Evolutionary conservation across 345 rosid genomes (phyloP).

Genomic region (Eucalyptus curtisii): DNA sequence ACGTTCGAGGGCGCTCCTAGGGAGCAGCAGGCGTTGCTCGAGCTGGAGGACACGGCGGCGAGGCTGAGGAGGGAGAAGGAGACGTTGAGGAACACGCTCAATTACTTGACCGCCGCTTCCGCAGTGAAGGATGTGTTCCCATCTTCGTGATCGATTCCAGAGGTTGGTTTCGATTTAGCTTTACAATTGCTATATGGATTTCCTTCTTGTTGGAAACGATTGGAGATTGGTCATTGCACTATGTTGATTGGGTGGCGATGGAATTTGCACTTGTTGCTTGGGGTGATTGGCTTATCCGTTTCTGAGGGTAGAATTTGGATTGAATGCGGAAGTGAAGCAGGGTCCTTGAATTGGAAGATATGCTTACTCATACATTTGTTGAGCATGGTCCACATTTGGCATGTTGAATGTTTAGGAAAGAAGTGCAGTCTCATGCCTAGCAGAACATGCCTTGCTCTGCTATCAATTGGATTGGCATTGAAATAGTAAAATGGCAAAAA

Average conservation of each 20-base stretch:
- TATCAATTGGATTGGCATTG: not conserved
- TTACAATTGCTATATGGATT: not conserved
- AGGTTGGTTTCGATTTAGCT: not conserved
- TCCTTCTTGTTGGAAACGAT: not conserved
- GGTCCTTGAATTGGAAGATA: not conserved
- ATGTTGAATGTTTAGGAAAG: not conserved
- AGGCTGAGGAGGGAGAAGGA: conserved; percentile 91
- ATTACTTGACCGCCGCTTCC: conserved; percentile 80
- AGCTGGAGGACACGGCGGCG: conserved; percentile 82
- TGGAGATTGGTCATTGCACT: not conserved
- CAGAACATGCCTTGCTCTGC: not conserved
- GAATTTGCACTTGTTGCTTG: not conserved
- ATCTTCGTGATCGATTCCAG: conserved; percentile 17
- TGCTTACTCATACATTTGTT: not conserved
- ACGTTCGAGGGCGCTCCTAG: conserved; percentile 86
- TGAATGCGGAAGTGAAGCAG: not conserved
- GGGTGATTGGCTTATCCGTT: not conserved
- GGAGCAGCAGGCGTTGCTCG: conserved; percentile 94
- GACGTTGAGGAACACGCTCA: conserved; percentile 86
- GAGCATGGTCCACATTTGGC: not conserved
- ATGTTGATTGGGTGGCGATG: not conserved
- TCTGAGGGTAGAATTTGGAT: not conserved
- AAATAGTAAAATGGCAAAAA: not conserved
- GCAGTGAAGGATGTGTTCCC: conserved; percentile 96
- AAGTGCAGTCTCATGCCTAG: not conserved